Conservation (phyloP, 495 filamentous ascomycete species). For the Penicillium cosmopolitanum region DNA sequence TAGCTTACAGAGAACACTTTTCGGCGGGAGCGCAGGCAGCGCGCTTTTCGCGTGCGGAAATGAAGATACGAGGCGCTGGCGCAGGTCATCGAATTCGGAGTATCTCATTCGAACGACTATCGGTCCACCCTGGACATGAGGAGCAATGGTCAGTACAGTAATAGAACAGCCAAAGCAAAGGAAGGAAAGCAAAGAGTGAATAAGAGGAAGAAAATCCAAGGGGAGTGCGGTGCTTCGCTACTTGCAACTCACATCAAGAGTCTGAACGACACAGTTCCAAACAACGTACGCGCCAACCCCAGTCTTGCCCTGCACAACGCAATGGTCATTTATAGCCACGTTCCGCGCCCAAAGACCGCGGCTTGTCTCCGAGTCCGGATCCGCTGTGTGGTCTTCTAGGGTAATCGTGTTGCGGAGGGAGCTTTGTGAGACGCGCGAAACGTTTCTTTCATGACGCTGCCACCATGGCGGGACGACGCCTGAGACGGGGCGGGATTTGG, state of each 20-base stretch:
- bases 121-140: conserved; percentile 52
- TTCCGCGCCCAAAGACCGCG: conserved; percentile 69
- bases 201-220: too few relatives aligned
- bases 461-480: conserved; percentile 54
- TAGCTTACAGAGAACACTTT: conserved; percentile 69
- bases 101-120: conserved; percentile 69
- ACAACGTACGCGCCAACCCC: conserved; percentile 73
- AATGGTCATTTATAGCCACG: conserved; percentile 68
- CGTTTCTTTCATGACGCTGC: conserved; percentile 48
- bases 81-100: conserved; percentile 71
- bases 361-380: conserved; percentile 59
- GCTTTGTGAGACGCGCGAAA: conserved; percentile 47
- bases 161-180: too few relatives aligned
- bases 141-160: too few relatives aligned
- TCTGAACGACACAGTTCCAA: conserved; percentile 73
- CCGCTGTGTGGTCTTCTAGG: conserved; percentile 73
- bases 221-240: too few relatives aligned
- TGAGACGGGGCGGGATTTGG: conserved; percentile 43
- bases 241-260: conserved; percentile 61
- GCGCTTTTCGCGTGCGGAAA: conserved; percentile 69
- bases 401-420: conserved; percentile 57
- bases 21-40: conserved; percentile 68
- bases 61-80: conserved; percentile 58
- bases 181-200: too few relatives aligned
- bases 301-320: conserved; percentile 63